phyloP scores from a whole-genome alignment of 441 rosid species.

The Populus hybrid region DNA sequence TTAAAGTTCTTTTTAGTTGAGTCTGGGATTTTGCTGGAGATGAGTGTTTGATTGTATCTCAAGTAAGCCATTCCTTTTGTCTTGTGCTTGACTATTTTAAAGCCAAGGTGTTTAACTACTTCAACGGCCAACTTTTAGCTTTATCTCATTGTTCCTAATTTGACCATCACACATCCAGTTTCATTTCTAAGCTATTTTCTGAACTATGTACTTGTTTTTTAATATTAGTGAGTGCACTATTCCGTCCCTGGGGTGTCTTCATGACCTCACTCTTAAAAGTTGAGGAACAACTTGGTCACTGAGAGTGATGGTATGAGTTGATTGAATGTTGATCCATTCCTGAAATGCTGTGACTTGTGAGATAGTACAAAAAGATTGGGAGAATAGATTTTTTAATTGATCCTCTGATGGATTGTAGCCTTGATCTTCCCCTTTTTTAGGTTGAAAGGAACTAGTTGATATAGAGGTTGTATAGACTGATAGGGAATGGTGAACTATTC shows the following conservation, averaged over 20 bases:
- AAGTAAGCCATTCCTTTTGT: not conserved
- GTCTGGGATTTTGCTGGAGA: not conserved
- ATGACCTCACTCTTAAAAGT: not conserved
- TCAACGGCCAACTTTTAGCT: not conserved
- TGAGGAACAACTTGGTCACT: not conserved
- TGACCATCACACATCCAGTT: not conserved
- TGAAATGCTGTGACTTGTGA: not conserved
- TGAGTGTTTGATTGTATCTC: not conserved
- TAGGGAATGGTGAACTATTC: not conserved
- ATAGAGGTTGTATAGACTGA: not conserved
- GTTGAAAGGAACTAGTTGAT: not conserved
- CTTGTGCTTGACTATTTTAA: not conserved
- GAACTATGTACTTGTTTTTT: not conserved
- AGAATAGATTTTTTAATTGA: not conserved
- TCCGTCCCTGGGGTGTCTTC: not conserved
- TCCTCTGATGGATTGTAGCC: no score
- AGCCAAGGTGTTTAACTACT: not conserved
- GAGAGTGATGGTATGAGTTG: not conserved
- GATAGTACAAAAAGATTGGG: not conserved
- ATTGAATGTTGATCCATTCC: not conserved
- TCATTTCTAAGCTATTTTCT: not conserved
- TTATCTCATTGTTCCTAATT: not conserved
- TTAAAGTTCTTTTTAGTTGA: not conserved
- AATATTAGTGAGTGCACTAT: no score
- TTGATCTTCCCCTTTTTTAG: no score